Conservation (phyloP, 2,329 filamentous ascomycete species). For the Aspergillus eucalypticola region DNA sequence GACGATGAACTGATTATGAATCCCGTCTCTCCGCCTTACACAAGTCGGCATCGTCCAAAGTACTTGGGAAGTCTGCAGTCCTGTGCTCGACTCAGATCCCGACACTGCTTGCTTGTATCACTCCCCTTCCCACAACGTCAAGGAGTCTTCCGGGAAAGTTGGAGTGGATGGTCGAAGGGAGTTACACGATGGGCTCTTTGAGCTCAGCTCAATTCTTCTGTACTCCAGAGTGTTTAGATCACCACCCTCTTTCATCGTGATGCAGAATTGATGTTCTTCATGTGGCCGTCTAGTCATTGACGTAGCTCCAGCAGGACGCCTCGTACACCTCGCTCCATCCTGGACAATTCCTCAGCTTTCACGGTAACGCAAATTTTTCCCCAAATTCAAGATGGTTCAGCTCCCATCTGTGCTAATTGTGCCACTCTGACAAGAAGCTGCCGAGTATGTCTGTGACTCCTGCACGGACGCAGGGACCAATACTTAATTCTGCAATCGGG, state of each 20-base stretch:
- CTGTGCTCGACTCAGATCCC: not conserved
- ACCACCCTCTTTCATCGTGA: not conserved
- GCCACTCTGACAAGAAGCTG: conserved; percentile 12
- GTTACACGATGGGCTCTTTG: conserved; percentile 5
- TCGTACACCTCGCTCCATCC: not conserved
- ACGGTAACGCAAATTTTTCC: not conserved
- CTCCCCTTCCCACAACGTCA: conserved; percentile 13
- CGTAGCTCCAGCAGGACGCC: not conserved
- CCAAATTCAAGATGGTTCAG: conserved; percentile 14
- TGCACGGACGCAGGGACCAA: conserved; percentile 30
- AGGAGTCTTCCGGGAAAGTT: not conserved
- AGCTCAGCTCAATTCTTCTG: not conserved
- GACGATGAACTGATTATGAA: not conserved
- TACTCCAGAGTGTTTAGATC: not conserved
- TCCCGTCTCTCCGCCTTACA: not conserved
- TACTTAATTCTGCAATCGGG: conserved; percentile 21
- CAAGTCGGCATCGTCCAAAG: not conserved
- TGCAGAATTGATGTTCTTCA: no score
- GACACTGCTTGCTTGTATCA: not conserved
- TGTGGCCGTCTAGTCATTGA: no score
- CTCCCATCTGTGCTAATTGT: conserved; percentile 9
- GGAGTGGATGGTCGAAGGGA: not conserved
- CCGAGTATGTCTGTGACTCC: conserved; percentile 30
- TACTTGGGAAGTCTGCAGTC: not conserved
- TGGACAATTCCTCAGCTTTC: not conserved